Evolutionary conservation across 371 early-diverging fungal species (phyloP).

Genomic region (Chytridium lagenaria): DNA sequence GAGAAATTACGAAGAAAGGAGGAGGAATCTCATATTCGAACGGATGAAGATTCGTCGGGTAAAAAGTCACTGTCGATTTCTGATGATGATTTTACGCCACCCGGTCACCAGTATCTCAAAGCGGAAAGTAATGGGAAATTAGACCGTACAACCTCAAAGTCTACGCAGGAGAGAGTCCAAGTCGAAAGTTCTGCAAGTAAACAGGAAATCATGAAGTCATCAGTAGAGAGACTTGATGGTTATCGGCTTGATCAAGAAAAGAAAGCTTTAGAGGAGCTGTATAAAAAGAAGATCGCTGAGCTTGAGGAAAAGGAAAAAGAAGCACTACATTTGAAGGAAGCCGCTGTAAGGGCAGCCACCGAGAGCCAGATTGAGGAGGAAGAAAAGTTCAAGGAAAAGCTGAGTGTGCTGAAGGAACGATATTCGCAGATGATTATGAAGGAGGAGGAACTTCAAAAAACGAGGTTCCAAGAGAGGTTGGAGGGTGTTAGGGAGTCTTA

Average conservation of each 20-base stretch:
- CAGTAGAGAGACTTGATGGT: background rate
- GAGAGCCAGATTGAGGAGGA: constrained; percentile 23
- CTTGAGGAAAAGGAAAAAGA: background rate
- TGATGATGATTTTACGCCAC: background rate
- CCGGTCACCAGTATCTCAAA: background rate
- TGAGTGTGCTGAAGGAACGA: constrained; percentile 5
- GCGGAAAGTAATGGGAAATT: no score
- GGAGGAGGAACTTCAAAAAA: constrained; percentile 2
- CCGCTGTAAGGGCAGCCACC: background rate
- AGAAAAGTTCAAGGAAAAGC: constrained; percentile 1
- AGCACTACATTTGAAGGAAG: background rate
- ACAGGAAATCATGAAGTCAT: no score
- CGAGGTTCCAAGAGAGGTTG: constrained; percentile 11
- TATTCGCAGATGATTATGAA: background rate
- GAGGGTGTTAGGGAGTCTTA: constrained; percentile 18
- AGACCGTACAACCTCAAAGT: no score
- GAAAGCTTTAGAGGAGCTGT: background rate
- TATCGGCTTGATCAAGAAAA: background rate
- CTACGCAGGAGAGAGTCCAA: no score
- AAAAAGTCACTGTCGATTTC: no score
- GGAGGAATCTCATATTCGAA: no score
- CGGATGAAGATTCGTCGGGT: no score
- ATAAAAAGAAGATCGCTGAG: background rate
- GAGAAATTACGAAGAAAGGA: no score
- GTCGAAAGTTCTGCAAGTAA: no score